Base-by-base conservation (phyloP, 306 rosid species). In the Cucumis melo region DNA sequence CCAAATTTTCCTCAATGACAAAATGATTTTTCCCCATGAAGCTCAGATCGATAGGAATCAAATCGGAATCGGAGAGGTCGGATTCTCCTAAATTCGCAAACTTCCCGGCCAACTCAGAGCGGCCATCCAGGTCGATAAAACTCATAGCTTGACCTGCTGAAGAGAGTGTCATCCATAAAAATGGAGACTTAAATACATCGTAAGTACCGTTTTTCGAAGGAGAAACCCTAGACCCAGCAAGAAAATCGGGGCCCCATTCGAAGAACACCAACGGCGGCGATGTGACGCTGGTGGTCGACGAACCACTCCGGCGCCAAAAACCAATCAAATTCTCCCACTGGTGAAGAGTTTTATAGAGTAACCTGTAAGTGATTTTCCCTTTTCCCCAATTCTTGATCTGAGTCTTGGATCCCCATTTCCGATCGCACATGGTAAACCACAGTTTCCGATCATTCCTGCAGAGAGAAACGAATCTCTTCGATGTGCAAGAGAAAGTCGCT, bases 281-380 rank as follows among this genome's bases (percentile, higher is more conserved):
- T n/a, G 78, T 63, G n/a, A 64, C 42, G 0, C 63, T 78, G 20
- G 78, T 60, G 34, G 79, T 84, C 0, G 83, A 86, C 0, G 76
- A 5, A 0, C 96, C 98, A 70, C 93, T 88, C 10, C 94, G 91
- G 79, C 98, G 93, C 99, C 98, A 95, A 81, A 95, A 92, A 8
- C 98, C 98, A 14, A 95, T 88, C 24, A 92, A 78, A 57, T 89
- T 87, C 75, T 95, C 97, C 93, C 88, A 92, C 17, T 81, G 83
- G 74, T 76, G 77, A 41, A 95, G 93, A 12, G 93, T 88, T n/a
- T 64, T 77, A 79, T 89, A 95, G 79, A 95, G 90, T 19, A 44
- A 75, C 57, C 46, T 87, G 89, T 78, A 89, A 24, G 87, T 16
- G 41, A 90, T 86, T 21, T 77, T 81, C 0, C 91, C 93, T 11